A percentile compares a stretch with the other conserved stretches of the same genome.
Evolutionary conservation across 2,329 filamentous ascomycete species (phyloP).

Genomic region (Clonostachys rhizophaga): DNA sequence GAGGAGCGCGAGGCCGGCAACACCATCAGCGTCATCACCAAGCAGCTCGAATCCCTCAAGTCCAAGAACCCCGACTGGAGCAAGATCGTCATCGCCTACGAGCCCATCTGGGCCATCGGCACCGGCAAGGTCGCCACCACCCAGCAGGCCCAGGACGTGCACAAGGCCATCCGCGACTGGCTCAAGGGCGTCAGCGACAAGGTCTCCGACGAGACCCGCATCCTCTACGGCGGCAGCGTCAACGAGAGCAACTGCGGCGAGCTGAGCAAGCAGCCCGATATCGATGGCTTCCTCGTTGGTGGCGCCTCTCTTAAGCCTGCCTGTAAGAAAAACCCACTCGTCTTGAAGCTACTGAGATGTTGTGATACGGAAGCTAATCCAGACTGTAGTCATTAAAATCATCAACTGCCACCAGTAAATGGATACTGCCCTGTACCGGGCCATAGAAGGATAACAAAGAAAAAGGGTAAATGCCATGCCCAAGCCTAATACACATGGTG

Average conservation of each 20-base stretch:
- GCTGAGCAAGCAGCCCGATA: slow-evolving; percentile 85
- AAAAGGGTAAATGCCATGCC: not conserved
- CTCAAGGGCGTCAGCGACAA: slow-evolving; percentile 71
- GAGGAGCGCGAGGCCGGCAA: slow-evolving; percentile 83
- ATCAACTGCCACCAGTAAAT: slow-evolving; percentile 45
- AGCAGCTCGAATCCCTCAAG: slow-evolving; percentile 81
- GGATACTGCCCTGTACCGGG: too few species aligned
- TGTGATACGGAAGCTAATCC: slow-evolving; percentile 6
- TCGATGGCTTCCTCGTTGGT: slow-evolving; percentile 96
- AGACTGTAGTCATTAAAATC: slow-evolving; percentile 48
- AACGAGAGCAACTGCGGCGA: slow-evolving; percentile 98
- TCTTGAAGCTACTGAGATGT: not conserved
- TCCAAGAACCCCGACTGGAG: slow-evolving; percentile 77
- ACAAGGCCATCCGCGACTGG: slow-evolving; percentile 88
- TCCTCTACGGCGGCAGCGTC: slow-evolving; percentile 95
- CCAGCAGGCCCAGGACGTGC: slow-evolving; percentile 89
- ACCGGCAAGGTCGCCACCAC: slow-evolving; percentile 91
- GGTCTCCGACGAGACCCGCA: slow-evolving; percentile 80
- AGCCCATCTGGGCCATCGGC: slow-evolving; percentile 95
- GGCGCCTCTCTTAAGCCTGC: slow-evolving; percentile 96
- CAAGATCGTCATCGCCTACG: slow-evolving; percentile 95
- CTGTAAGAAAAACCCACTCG: slow-evolving; percentile 51
- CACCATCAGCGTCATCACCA: slow-evolving; percentile 82
- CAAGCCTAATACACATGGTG: not conserved
- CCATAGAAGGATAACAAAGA: not conserved